Conservation (phyloP, 257 asterid species). For the Dorcoceras hygrometricum region DNA sequence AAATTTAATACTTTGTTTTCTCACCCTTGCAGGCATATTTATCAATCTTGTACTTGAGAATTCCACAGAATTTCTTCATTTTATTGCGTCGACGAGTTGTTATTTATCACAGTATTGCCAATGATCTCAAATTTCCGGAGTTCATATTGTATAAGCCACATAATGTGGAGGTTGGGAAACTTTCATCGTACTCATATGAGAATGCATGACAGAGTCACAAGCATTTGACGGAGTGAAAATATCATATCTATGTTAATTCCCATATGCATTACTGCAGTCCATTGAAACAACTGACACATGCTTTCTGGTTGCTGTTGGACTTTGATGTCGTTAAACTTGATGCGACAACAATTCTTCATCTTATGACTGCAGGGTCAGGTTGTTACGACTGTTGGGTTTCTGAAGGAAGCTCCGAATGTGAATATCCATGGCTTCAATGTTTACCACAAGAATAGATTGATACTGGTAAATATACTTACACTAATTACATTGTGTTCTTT, state of each 20-base stretch:
- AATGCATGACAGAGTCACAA: conserved; percentile 10
- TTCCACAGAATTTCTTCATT: conserved; percentile 55
- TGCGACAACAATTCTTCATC: conserved; percentile 18
- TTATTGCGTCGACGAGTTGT: conserved; percentile 64
- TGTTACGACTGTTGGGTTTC: conserved; percentile 76
- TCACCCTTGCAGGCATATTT: conserved; percentile 69
- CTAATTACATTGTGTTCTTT: conserved; percentile 12
- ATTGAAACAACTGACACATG: neutral
- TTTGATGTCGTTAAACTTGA: conserved; percentile 20
- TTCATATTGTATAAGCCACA: conserved; percentile 76
- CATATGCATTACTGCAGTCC: conserved; percentile 14
- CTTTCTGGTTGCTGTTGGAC: conserved; percentile 20
- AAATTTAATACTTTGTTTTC: conserved; percentile 3
- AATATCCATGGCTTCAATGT: conserved; percentile 90
- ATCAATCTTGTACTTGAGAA: conserved; percentile 67
- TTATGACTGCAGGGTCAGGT: conserved; percentile 57
- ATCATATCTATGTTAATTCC: conserved; percentile 9
- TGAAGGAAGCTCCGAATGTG: conserved; percentile 88
- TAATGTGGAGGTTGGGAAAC: conserved; percentile 46
- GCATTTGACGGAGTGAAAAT: neutral
- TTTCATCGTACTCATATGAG: conserved; percentile 4
- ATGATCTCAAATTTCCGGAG: conserved; percentile 73
- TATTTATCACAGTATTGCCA: conserved; percentile 67
- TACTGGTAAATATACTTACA: conserved; percentile 57
- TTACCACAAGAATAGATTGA: conserved; percentile 91